phyloP scores from a whole-genome alignment of 257 asterid genomes.

The Solanum okadae region DNA sequence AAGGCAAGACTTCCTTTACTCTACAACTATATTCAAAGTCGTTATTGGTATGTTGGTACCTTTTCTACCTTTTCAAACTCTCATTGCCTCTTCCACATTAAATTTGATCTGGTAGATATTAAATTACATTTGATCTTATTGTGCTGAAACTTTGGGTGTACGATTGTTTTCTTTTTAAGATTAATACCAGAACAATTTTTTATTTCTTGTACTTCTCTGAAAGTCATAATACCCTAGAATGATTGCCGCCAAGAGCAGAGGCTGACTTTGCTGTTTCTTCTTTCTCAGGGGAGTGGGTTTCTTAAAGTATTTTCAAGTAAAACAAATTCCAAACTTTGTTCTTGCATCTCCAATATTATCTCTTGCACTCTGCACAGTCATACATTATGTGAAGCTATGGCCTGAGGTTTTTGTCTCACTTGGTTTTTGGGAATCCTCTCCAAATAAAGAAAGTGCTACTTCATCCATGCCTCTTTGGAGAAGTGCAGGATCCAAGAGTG shows the following conservation, averaged over 20 bases:
- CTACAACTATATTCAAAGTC: conserved; percentile 88
- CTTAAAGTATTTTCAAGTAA: conserved; percentile 73
- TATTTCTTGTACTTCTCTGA: neutral
- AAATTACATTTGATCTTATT: neutral
- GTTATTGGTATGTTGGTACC: conserved; percentile 65
- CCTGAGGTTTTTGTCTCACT: conserved; percentile 64
- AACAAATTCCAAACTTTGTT: conserved; percentile 84
- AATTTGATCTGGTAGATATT: neutral
- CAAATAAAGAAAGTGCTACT: conserved; percentile 16
- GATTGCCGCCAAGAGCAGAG: neutral
- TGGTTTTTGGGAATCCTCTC: conserved; percentile 43
- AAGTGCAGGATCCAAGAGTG: conserved; percentile 15
- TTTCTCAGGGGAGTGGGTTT: conserved; percentile 88
- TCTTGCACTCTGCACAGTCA: conserved; percentile 59
- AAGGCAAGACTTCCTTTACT: conserved; percentile 81
- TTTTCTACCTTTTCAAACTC: neutral
- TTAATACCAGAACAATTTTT: neutral
- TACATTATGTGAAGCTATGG: conserved; percentile 58
- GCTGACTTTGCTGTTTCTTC: neutral
- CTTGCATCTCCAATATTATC: conserved; percentile 85
- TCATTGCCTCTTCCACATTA: neutral
- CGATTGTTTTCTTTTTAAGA: neutral
- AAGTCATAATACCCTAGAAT: neutral
- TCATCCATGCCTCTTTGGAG: conserved; percentile 19
- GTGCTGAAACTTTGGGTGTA: neutral